Conservation (phyloP, 2,329 filamentous ascomycete genomes). For the Chaetomium sp. region DNA sequence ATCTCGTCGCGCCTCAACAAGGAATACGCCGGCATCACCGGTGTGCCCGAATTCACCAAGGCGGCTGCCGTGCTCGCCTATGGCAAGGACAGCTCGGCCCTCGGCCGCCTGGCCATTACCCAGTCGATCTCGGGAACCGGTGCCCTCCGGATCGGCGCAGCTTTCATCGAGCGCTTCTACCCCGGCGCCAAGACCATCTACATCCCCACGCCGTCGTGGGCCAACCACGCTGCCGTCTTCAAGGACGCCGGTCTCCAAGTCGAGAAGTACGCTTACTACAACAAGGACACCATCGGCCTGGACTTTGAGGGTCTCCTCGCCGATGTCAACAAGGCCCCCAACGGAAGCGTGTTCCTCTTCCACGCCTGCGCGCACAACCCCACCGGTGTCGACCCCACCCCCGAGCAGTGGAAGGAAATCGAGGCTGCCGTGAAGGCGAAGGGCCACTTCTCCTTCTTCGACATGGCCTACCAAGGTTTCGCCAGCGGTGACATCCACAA, state of each 20-base stretch:
- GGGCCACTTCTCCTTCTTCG: constrained; percentile 92
- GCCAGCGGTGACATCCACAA: constrained; percentile 85
- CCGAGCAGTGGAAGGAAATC: constrained; percentile 89
- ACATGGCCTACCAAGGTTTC: constrained; percentile 99
- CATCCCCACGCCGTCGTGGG: constrained; percentile 94
- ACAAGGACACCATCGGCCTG: constrained; percentile 96
- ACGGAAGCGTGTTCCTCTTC: constrained; percentile 83
- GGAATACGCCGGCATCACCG: constrained; percentile 97
- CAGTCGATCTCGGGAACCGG: constrained; percentile 98
- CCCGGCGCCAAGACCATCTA: constrained; percentile 91
- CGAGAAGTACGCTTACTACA: constrained; percentile 96
- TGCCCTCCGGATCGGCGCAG: constrained; percentile 87
- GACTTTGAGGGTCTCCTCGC: constrained; percentile 92
- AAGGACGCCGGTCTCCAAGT: constrained; percentile 85
- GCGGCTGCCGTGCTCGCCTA: constrained; percentile 89
- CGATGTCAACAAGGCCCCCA: constrained; percentile 83
- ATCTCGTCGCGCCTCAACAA: constrained; percentile 77
- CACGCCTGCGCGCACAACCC: constrained; percentile 98
- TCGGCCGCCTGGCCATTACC: constrained; percentile 80
- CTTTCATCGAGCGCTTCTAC: constrained; percentile 88
- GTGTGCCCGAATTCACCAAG: constrained; percentile 88
- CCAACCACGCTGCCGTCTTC: constrained; percentile 97
- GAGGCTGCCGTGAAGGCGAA: constrained; percentile 78
- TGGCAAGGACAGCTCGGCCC: constrained; percentile 68
- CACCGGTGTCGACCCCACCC: constrained; percentile 88